Base-by-base conservation (phyloP, 116 monocot genomes). In the Papilionanthe hybrid region DNA sequence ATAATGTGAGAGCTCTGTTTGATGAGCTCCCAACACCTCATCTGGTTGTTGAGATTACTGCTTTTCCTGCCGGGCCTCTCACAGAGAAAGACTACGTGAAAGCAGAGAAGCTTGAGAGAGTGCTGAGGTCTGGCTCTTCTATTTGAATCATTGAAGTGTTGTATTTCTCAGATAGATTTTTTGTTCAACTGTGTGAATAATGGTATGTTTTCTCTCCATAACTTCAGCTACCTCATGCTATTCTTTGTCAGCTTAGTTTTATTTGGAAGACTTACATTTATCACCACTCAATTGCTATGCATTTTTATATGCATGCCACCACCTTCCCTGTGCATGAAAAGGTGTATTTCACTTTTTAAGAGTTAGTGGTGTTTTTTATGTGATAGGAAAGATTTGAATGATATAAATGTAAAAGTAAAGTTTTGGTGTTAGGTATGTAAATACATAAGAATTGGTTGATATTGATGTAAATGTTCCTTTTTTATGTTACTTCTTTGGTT, bases 1-100 rank as follows among this genome's bases (percentile, higher is more conserved):
- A 99, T 78, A 99, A 99, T 75, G 93, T 95, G 20, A 90, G 99
- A 87, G 99, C 95, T n/a, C 83, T 99, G 30, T 99, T 95, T 69
- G 95, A 99, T 81, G 95, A 99, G 83, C 91, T 99, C 50, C 95
- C 94, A 11, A 99, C 95, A 15, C 99, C 95, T 8, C 99, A 95
- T 74, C 78, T 99, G 28, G 84, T 94, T 42, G 79, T 98, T 22
- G 98, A 98, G 83, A 99, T 99, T 78, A 93, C 99, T 58, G 66
- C 99, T 56, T 99, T 99, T 85, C 95, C 99, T 79, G 88, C 88
- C 56, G 99, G 98, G 5, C 93, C 92, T 29, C 98, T 99, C 55
- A 89, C 91, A 8, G 93, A 91, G 0, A 95, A 87, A 29, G 99
- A 99, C 57, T 99, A 93, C 42, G 72, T 80, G 9, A 99, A 95